A percentile compares a stretch with the other conserved stretches of the same genome.
Conservation (phyloP, 2,329 filamentous ascomycete genomes). For the Malbranchea cinnamomea region DNA sequence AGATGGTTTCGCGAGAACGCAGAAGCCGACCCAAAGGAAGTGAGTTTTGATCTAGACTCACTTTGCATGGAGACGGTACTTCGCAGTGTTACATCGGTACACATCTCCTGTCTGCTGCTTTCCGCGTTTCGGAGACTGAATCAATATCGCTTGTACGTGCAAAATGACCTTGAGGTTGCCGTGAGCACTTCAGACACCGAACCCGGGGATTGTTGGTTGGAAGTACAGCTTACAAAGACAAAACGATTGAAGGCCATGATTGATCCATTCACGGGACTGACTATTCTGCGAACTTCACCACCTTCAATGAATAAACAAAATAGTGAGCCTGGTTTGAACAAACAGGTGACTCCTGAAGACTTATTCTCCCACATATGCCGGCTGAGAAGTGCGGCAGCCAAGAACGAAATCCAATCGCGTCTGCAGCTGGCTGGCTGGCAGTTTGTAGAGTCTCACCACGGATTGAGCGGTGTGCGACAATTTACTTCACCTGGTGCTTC, state of each 20-base stretch:
- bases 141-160: slow-evolving; percentile 45
- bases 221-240: slow-evolving; percentile 52
- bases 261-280: slow-evolving; percentile 64
- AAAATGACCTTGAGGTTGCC: slow-evolving; percentile 42
- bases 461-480: slow-evolving; percentile 32
- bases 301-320: slow-evolving; percentile 45
- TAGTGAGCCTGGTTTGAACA: slow-evolving; percentile 43
- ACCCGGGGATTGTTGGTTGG: slow-evolving; percentile 52
- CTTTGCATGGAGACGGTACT: slow-evolving; percentile 64
- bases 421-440: slow-evolving; percentile 22
- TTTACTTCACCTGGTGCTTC: slow-evolving; percentile 50
- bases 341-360: slow-evolving; percentile 30
- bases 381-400: slow-evolving; percentile 24
- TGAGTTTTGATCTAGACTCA: slow-evolving; percentile 49
- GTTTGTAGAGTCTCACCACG: slow-evolving; percentile 18
- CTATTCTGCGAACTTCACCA: slow-evolving; percentile 53
- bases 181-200: slow-evolving; percentile 45
- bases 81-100: slow-evolving; percentile 57
- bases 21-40: slow-evolving; percentile 53
- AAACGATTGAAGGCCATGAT: slow-evolving; percentile 49
- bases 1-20: slow-evolving; percentile 79
- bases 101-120: slow-evolving; percentile 57
- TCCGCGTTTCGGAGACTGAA: slow-evolving; percentile 48
- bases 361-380: slow-evolving; percentile 23
- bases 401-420: slow-evolving; percentile 25